Evolutionary conservation across 1,139 yeast species (phyloP), one percentile per base, ranked within the genome.

Genomic region (Zhuliangozyma blackwelliae): DNA sequence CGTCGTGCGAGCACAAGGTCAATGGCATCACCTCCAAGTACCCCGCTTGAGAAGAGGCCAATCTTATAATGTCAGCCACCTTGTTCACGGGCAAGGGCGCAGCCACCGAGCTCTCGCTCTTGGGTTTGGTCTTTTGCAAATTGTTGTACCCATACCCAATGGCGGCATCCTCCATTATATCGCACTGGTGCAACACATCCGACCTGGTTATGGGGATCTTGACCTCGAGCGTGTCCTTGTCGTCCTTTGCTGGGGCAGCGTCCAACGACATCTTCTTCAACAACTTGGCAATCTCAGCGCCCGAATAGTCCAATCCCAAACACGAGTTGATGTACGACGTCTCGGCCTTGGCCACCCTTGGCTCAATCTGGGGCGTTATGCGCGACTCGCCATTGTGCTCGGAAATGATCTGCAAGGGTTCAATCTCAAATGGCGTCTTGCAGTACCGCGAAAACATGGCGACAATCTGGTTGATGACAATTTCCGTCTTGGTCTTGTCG

Each of bases 161-260:
- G 36, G 97, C 98, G 33, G 90, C 96, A 62, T 94, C 99, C 65
- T 94, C 99, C 96, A 94, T 86, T 50, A 94, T 84, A 64, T 94
- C 99, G 73, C 98, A 92, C 62, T 89, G 96, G 63, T 94, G 99
- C 55, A 94, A 75, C 45, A 94, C 78, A 63, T 94, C 99, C 8
- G 97, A 82, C 68, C 99, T 82, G 32, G 98, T 92, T 51, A 88
- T 82, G 48, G 99, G 98, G 43, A 92, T 77, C 32, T 67, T 59
- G 38, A 92, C 95, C 40, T 83, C 81, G 40, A 90, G 57, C 29
- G 76, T 48, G 46, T 79, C 74, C 16, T 68, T 51, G 46, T 79
- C 75, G 5, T 59, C 53, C 5, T 63, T 43, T 5, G 82, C 67
- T 25, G 79, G 79, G 25, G 61, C 55, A 22, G 95, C 95, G 39